Percentiles rank a stretch among this genome's conserved stretches.
Conservation (phyloP, 2,329 filamentous ascomycete species). For the Teratosphaeria viscida region DNA sequence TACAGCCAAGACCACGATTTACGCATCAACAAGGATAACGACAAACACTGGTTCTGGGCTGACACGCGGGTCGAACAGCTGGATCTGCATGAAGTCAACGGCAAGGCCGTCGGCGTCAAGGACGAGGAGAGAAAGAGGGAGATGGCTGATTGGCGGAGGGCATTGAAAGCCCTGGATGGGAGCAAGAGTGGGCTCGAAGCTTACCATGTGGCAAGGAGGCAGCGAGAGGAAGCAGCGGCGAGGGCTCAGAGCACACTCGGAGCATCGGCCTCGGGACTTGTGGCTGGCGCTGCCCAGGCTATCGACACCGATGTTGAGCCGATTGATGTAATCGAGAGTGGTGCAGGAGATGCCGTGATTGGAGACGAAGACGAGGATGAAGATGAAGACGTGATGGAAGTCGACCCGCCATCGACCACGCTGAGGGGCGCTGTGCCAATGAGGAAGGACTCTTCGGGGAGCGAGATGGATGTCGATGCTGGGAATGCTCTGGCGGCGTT, state of each 20-base stretch:
- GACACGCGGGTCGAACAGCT: constrained; percentile 47
- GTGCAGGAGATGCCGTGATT: neutral
- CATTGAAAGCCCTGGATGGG: constrained; percentile 19
- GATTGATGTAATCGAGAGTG: neutral
- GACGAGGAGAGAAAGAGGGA: constrained; percentile 4
- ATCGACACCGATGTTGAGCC: neutral
- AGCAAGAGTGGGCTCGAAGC: constrained; percentile 14
- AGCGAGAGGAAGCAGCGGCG: neutral
- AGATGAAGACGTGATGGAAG: neutral
- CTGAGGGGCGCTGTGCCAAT: neutral
- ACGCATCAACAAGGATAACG: constrained; percentile 32
- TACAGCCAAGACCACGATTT: constrained; percentile 38
- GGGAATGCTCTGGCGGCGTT: constrained; percentile 1
- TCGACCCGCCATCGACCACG: neutral
- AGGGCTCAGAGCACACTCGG: neutral
- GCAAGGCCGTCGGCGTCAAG: constrained; percentile 35
- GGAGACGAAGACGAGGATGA: neutral
- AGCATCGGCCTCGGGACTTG: neutral
- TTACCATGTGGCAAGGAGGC: constrained; percentile 14
- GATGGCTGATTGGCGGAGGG: constrained; percentile 16
- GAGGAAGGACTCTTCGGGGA: neutral
- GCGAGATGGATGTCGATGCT: neutral
- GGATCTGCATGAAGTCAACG: constrained; percentile 45
- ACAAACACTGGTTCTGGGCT: constrained; percentile 46
- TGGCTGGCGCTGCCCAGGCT: neutral